Evolutionary conservation across 768 basidiomycete genomes (phyloP).

Genomic region (Mrakia frigida): DNA sequence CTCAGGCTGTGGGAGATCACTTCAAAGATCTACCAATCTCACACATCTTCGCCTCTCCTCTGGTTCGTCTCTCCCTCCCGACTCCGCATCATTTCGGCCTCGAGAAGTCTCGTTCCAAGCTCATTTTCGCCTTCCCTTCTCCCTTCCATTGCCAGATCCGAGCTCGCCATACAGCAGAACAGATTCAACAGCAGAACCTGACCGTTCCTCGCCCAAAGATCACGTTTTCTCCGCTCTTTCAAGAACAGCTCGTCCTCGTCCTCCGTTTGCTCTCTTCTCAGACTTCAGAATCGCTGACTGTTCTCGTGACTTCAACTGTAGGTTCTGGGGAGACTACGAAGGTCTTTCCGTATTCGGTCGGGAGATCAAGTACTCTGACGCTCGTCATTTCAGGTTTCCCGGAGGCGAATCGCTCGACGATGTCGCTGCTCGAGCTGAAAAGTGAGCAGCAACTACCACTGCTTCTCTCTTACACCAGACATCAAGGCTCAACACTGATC

Average conservation of each 20-base stretch:
- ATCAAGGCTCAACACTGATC: too few species aligned
- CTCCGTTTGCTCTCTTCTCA: constrained; percentile 41
- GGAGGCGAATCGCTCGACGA: constrained; percentile 67
- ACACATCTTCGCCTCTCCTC: constrained; percentile 61
- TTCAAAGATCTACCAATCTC: constrained; percentile 52
- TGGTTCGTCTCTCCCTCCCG: constrained; percentile 59
- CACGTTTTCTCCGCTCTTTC: constrained; percentile 52
- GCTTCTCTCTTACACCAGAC: too few species aligned
- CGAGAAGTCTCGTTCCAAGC: constrained; percentile 41
- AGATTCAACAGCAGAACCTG: constrained; percentile 48
- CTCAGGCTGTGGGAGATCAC: constrained; percentile 56
- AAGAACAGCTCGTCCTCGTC: constrained; percentile 57
- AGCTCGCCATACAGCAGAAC: constrained; percentile 29
- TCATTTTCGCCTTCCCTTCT: neutral
- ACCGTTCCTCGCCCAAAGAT: constrained; percentile 50
- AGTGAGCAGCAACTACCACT: neutral
- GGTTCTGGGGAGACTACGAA: constrained; percentile 55
- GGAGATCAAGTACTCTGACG: neutral
- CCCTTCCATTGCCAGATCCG: constrained; percentile 16
- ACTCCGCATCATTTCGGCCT: too few species aligned
- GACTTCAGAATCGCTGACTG: neutral
- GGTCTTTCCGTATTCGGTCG: constrained; percentile 35
- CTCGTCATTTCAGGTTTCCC: constrained; percentile 50
- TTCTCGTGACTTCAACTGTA: neutral
- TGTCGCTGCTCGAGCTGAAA: constrained; percentile 55